phyloP scores from a whole-genome alignment of 2,329 filamentous ascomycete genomes.

The Pseudogymnoascus sp. region DNA sequence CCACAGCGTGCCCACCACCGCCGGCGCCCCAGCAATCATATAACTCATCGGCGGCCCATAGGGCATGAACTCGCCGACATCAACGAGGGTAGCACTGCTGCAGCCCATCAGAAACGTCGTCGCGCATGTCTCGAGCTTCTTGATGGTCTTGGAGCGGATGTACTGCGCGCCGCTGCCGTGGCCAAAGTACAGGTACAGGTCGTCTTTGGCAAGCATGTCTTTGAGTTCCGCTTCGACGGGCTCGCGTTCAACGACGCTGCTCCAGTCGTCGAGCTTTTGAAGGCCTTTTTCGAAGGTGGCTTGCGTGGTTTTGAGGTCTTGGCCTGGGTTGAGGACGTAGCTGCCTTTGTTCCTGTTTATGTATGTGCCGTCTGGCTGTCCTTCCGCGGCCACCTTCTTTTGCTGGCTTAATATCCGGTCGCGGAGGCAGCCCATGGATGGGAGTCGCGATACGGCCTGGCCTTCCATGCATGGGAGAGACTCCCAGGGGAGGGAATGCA shows the following conservation, averaged over 20 bases:
- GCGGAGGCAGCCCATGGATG: conserved; percentile 74
- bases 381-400: conserved; percentile 12
- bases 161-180: conserved; percentile 94
- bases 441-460: conserved; percentile 75
- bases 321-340: conserved; percentile 84
- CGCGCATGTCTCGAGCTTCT: conserved; percentile 68
- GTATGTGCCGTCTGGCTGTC: conserved; percentile 39
- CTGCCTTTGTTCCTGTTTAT: conserved; percentile 50
- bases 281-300: conserved; percentile 63
- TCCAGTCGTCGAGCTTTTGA: conserved; percentile 59
- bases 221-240: conserved; percentile 76
- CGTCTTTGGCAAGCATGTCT: conserved; percentile 52
- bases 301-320: conserved; percentile 75
- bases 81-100: conserved; percentile 71
- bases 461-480: conserved; percentile 78
- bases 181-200: conserved; percentile 86
- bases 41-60: conserved; percentile 87
- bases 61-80: conserved; percentile 83
- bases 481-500: conserved; percentile 94
- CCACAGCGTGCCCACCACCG: conserved; percentile 89
- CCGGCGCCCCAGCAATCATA: conserved; percentile 77
- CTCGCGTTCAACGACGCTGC: conserved; percentile 54
- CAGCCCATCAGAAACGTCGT: conserved; percentile 90
- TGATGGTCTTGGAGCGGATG: conserved; percentile 75
- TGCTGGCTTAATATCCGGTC: conserved; percentile 52